These are phyloP conservation scores for Lepidopterella palustris DNA, from an alignment of 495 filamentous ascomycete species.

Conservation along the genomic window DNA sequence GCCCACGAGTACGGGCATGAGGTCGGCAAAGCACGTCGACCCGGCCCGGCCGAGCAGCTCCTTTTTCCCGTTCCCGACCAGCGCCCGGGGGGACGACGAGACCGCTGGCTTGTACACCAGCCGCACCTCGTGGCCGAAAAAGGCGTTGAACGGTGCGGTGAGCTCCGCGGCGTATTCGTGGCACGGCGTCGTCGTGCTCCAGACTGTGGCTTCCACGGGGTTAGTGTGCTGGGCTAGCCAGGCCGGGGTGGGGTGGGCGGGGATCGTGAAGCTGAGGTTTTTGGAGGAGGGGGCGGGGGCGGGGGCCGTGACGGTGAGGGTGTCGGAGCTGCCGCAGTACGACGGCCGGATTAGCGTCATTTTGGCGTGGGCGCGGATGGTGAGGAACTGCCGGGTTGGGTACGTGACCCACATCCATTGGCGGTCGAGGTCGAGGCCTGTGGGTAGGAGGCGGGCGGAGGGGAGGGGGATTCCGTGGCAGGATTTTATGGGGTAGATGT, in stretches of 20 bases:
- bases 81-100: slow-evolving; percentile 22
- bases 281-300: slow-evolving; percentile 19
- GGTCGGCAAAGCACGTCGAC: slow-evolving; percentile 34
- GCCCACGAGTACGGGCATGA: slow-evolving; percentile 37
- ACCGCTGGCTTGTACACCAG: slow-evolving; percentile 38
- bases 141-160: slow-evolving; percentile 32
- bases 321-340: slow-evolving; percentile 24
- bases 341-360: slow-evolving; percentile 40
- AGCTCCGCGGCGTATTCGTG: slow-evolving; percentile 30
- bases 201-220: slow-evolving; percentile 33
- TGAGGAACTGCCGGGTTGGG: slow-evolving; percentile 36
- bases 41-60: slow-evolving; percentile 31
- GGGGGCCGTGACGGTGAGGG: slow-evolving; percentile 19
- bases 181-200: slow-evolving; percentile 33
- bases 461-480: slow-evolving; percentile 36
- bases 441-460: slow-evolving; percentile 26
- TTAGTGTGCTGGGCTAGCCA: slow-evolving; percentile 35
- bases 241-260: slow-evolving; percentile 33
- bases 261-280: slow-evolving; percentile 25
- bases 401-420: slow-evolving; percentile 41
- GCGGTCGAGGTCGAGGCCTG: slow-evolving; percentile 38
- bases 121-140: slow-evolving; percentile 34
- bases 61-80: slow-evolving; percentile 30
- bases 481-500: slow-evolving; percentile 40
- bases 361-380: slow-evolving; percentile 33